A percentile compares a stretch with the other conserved stretches of the same genome.
phyloP scores from a whole-genome alignment of 805 yeast genomes.

The Barnettozyma salicaria region DNA sequence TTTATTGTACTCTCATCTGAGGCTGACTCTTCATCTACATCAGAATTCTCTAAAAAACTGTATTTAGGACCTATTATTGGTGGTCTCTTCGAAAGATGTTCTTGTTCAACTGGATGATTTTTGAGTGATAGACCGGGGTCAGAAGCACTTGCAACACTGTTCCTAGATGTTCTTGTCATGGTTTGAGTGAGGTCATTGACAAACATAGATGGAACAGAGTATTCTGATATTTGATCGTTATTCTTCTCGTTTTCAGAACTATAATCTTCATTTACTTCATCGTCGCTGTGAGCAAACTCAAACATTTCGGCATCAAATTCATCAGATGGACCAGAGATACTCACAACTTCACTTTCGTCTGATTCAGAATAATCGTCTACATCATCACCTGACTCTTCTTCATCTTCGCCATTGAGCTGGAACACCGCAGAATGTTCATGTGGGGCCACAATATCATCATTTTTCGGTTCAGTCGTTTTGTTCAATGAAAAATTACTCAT shows the following conservation, averaged over 20 bases:
- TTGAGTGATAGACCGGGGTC: neutral
- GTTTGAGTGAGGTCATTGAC: slow-evolving; percentile 9
- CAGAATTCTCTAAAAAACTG: slow-evolving; percentile 22
- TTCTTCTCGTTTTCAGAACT: slow-evolving; percentile 7
- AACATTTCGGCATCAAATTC: slow-evolving; percentile 8
- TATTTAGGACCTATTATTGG: slow-evolving; percentile 20
- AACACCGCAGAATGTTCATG: slow-evolving; percentile 15
- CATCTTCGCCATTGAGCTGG: slow-evolving; percentile 9
- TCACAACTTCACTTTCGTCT: slow-evolving; percentile 1
- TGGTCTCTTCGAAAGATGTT: neutral
- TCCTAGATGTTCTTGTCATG: neutral
- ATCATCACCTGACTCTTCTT: slow-evolving; percentile 6
- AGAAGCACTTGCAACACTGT: neutral
- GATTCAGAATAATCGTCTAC: slow-evolving; percentile 6
- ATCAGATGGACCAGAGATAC: no score
- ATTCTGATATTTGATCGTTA: slow-evolving; percentile 9
- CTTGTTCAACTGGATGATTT: neutral
- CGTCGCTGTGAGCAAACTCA: no score
- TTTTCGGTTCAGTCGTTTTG: slow-evolving; percentile 9
- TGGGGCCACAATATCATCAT: slow-evolving; percentile 20
- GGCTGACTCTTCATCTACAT: slow-evolving; percentile 10
- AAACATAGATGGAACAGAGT: slow-evolving; percentile 15
- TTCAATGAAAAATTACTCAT: slow-evolving; percentile 21
- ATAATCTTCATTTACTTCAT: no score
- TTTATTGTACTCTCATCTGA: slow-evolving; percentile 1